Base-by-base conservation (phyloP, 257 asterid species). In the Solanum lignicaule region DNA sequence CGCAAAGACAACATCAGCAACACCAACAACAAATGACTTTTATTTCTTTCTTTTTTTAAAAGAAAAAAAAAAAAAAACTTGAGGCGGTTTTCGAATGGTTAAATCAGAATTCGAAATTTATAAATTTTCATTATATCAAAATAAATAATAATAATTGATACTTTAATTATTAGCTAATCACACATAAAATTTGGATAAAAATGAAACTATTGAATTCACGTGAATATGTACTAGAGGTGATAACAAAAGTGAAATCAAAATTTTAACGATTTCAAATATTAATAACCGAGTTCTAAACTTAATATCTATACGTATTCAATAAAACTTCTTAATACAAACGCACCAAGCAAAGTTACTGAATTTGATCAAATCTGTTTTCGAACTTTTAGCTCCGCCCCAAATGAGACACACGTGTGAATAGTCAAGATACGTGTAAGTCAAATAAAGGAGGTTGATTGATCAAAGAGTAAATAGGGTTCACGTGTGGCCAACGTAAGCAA, bases 401-500 rank as follows among this genome's bases (percentile, higher is more conserved):
- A 55, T 7, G 25, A 72, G 32, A 10, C 85, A 86, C 92, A 89
- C 91, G 94, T 92, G 93, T 55, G 90, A 88, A 41, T 29, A 55
- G 62, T 27, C n/a, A 18, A 9, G 87, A 87, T 58, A 88, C 87
- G 85, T 48, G 41, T 81, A 46, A 46, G 85, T 81, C 87, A 88
- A 88, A 60, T 39, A 87, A 83, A 75, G 38, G 83, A 52, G 32
- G 48, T 27, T 14, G 18, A n/a, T 16, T 38, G 43, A 33, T 65
- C 55, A 81, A 73, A 29, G 85, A 81, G 68, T 81, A 81, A 81
- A 81, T 81, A 48, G 38, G 48, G 87, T 84, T 88, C 94, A 93
- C 93, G 94, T 94, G 94, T 89, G 95, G 88, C 41, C 32, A 86
- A 84, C 91, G 94, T 91, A 92, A 88, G 87, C 87, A 71, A 85